Conservation (phyloP, 768 basidiomycete genomes). For the Kwoniella bestiolae region DNA sequence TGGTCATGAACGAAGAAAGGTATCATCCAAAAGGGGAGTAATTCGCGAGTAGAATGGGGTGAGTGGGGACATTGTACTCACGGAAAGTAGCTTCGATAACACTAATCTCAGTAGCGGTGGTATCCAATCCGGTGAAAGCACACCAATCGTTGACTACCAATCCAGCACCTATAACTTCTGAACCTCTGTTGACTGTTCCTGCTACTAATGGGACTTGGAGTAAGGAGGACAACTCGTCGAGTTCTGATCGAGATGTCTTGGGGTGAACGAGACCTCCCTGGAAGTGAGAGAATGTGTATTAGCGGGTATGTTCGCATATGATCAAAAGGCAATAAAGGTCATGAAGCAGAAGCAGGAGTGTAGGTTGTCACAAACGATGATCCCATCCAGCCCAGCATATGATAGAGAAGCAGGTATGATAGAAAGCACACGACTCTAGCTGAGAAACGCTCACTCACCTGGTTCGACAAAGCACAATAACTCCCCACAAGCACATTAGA, state of each 20-base stretch:
- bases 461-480: constrained; percentile 93
- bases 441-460: constrained; percentile 58
- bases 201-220: constrained; percentile 94
- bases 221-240: constrained; percentile 92
- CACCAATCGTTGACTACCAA: constrained; percentile 99
- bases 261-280: constrained; percentile 93
- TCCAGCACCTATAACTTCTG: constrained; percentile 96
- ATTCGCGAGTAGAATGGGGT: background rate
- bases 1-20: background rate
- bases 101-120: constrained; percentile 98
- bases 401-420: background rate
- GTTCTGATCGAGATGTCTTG: constrained; percentile 93
- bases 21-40: background rate
- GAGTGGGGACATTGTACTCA: constrained; percentile 60
- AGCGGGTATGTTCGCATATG: no score
- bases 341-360: no score
- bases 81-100: constrained; percentile 98
- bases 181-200: constrained; percentile 97
- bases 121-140: constrained; percentile 98
- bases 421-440: no score
- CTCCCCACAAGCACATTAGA: constrained; percentile 96
- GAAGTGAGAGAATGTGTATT: no score
- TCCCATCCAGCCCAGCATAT: no score
- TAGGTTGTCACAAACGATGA: no score
- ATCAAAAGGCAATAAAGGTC: no score